A percentile compares a stretch with the other conserved stretches of the same genome.
These are phyloP conservation scores for Cyberlindnera euphorbiiphila DNA, from an alignment of 805 yeast genomes.

Conservation along the genomic window DNA sequence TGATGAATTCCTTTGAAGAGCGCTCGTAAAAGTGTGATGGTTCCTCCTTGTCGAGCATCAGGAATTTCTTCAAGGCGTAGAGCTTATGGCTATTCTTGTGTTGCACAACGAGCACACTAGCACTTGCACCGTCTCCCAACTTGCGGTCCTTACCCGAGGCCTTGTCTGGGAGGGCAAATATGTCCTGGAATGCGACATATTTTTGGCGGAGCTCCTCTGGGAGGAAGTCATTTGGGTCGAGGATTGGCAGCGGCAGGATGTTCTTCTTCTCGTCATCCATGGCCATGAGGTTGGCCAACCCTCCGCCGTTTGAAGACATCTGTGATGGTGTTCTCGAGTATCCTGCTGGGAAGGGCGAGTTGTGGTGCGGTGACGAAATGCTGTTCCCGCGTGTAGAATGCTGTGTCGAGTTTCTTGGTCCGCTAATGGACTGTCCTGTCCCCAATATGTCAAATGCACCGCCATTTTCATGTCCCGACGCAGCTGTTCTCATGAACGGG, in stretches of 20 bases:
- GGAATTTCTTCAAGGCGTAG: slow-evolving; percentile 65
- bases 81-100: slow-evolving; percentile 36
- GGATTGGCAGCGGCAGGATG: slow-evolving; percentile 56
- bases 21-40: slow-evolving; percentile 63
- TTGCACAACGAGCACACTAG: slow-evolving; percentile 53
- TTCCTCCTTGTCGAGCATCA: slow-evolving; percentile 54
- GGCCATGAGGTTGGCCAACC: slow-evolving; percentile 1
- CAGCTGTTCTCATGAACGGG: slow-evolving; percentile 3
- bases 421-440: slow-evolving; percentile 6
- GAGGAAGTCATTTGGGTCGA: slow-evolving; percentile 59
- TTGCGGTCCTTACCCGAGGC: slow-evolving; percentile 37
- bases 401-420: slow-evolving; percentile 10
- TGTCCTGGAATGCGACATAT: slow-evolving; percentile 47
- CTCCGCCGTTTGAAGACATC: slow-evolving; percentile 17
- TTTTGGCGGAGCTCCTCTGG: slow-evolving; percentile 44
- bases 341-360: neutral
- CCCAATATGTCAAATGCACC: slow-evolving; percentile 9
- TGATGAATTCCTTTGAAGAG: slow-evolving; percentile 59
- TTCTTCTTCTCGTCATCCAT: slow-evolving; percentile 40
- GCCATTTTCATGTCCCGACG: neutral
- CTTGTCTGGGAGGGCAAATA: slow-evolving; percentile 44
- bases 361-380: neutral
- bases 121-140: slow-evolving; percentile 71
- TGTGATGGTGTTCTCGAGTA: slow-evolving; percentile 32
- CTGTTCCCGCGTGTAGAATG: slow-evolving; percentile 6